Base-by-base conservation (phyloP, 768 basidiomycete genomes). In the Lactarius evosmus region DNA sequence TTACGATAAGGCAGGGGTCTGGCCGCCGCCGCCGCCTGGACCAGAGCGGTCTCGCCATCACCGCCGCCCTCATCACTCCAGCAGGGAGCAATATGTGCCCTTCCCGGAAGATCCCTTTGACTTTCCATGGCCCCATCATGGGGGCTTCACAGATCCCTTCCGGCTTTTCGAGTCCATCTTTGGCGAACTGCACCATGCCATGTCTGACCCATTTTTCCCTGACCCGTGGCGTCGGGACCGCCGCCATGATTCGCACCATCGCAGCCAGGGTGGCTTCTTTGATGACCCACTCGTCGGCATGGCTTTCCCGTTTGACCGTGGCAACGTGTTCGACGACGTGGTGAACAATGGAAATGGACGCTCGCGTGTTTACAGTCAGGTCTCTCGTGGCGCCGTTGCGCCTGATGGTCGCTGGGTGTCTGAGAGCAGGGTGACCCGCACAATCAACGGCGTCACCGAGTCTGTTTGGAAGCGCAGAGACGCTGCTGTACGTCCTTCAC, bases 161-260 rank as follows among this genome's bases (percentile, higher is more conserved):
- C 76, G 80, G 25, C 75, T 93, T 38, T 93, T 93, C 74, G 80
- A 90, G 66, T 79, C 83, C 3, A 83, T 91, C 61, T 91, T 93
- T 63, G 82, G 83, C 50, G 33, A 40, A 16, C 12, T 68, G 4
- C 68, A 52, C 25, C 61, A 56, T n/a, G 50, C 52, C 14, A 69
- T 70, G 63, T 60, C 62, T 19, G 77, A 79, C 61, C 74, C 79
- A 7, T 78, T 79, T 69, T 74, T 75, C 56, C 51, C 69, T n/a
- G 70, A 63, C 40, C 58, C 71, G 7, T 66, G 69, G 58, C 41
- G 12, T 25, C 34, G 40, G 34, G 30, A 46, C 16, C 66, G 44
- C 34, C 63, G 56, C 3, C 54, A 36, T 16, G 41, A 56, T 53
- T 7, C 29, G 7, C 44, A 46, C 25, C 55, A 66, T 9, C 61